A percentile compares a stretch with the other conserved stretches of the same genome.
Evolutionary conservation across 768 basidiomycete genomes (phyloP).

Genomic region (Suillus alpinus): DNA sequence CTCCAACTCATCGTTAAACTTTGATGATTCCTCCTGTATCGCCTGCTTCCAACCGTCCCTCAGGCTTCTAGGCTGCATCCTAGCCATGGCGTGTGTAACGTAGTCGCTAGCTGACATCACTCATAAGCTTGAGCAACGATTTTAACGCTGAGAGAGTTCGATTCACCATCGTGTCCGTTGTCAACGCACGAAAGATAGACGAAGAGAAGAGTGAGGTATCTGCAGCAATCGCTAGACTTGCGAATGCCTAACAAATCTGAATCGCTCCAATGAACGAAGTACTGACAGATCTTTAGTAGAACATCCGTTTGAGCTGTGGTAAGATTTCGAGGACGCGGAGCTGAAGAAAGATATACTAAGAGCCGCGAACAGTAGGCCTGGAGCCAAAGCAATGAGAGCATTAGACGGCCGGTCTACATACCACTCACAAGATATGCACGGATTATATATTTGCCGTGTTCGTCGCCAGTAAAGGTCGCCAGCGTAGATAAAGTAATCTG

Average conservation of each 20-base stretch:
- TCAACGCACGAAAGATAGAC: conserved; percentile 20
- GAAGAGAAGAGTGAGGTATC: conserved; percentile 25
- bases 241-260: conserved; percentile 22
- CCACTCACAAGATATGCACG: conserved; percentile 1
- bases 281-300: conserved; percentile 17
- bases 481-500: not conserved
- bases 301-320: conserved; percentile 16
- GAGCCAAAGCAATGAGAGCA: not conserved
- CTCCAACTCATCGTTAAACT: not conserved
- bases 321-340: conserved; percentile 11
- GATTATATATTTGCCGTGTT: conserved; percentile 1
- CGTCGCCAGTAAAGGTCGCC: not conserved
- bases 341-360: conserved; percentile 15
- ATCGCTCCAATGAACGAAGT: conserved; percentile 23
- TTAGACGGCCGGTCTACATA: too few relatives aligned
- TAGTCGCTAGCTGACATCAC: not conserved
- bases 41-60: conserved; percentile 1
- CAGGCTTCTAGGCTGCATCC: not conserved
- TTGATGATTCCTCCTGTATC: not conserved
- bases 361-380: conserved; percentile 23
- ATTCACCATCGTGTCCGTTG: conserved; percentile 18
- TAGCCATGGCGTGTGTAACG: not conserved
- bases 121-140: not conserved
- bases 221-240: conserved; percentile 28
- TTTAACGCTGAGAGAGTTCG: not conserved